phyloP scores from a whole-genome alignment of 2,329 filamentous ascomycete species.

The Eutypella sp. region DNA sequence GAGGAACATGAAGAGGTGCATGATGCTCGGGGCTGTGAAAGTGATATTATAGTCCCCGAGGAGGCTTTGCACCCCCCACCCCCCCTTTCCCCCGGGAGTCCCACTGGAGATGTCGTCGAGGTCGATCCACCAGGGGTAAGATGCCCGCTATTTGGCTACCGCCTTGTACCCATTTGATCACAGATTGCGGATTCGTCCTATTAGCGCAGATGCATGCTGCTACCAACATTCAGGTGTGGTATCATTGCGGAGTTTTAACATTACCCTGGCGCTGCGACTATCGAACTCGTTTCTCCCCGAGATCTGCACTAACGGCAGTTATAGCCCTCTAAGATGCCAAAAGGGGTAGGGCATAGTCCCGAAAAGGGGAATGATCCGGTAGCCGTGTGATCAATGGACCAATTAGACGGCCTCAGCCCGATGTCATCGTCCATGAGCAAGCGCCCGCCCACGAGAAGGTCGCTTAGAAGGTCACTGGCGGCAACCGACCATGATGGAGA shows the following conservation, averaged over 20 bases:
- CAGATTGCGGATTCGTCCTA: neutral
- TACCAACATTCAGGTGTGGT: neutral
- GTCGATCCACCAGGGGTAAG: too few relatives aligned
- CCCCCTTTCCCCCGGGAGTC: too few relatives aligned
- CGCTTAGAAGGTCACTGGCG: neutral
- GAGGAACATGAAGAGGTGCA: neutral
- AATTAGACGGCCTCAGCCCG: neutral
- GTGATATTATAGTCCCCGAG: conserved; percentile 4
- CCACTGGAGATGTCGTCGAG: too few relatives aligned
- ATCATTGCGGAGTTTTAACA: conserved; percentile 2
- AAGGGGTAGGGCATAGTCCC: neutral
- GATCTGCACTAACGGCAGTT: neutral
- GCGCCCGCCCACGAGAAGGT: too few relatives aligned
- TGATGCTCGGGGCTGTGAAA: conserved; percentile 1
- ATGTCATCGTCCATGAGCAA: neutral
- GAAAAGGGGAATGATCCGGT: neutral
- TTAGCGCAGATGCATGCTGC: neutral
- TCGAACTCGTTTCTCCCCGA: neutral
- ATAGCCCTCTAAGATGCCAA: neutral
- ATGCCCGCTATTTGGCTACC: neutral
- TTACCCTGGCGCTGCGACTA: conserved; percentile 9
- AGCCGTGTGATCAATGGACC: neutral
- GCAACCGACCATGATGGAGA: neutral
- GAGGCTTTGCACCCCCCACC: neutral
- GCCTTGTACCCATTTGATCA: neutral